A percentile compares a stretch with the other conserved stretches of the same genome.
phyloP scores from a whole-genome alignment of 148 eudicot species.

The Cornus controversa region DNA sequence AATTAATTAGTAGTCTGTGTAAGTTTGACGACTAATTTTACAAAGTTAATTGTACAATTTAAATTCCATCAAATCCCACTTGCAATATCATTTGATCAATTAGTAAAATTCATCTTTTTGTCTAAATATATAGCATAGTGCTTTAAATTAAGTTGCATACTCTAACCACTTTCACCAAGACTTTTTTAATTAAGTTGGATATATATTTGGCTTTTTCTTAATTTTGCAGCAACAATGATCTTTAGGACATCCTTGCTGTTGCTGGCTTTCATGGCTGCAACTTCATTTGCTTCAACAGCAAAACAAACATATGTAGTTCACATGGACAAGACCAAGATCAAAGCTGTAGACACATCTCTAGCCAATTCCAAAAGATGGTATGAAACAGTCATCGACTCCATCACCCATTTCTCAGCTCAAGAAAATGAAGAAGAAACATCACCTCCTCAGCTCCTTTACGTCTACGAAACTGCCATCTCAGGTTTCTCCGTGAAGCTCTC shows the following conservation, averaged over 20 bases:
- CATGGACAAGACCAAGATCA: slow-evolving; percentile 48
- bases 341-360: slow-evolving; percentile 23
- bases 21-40: too few relatives aligned
- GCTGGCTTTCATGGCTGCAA: slow-evolving; percentile 15
- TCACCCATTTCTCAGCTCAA: slow-evolving; percentile 16
- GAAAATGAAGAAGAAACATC: slow-evolving; percentile 18
- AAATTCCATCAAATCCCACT: too few relatives aligned
- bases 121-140: neutral
- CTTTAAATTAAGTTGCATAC: too few relatives aligned
- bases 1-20: too few relatives aligned
- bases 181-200: neutral
- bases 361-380: slow-evolving; percentile 34
- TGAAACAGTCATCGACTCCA: slow-evolving; percentile 35
- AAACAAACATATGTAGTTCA: slow-evolving; percentile 50
- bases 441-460: slow-evolving; percentile 56
- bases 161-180: neutral
- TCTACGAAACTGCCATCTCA: slow-evolving; percentile 54
- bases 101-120: too few relatives aligned
- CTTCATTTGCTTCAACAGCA: slow-evolving; percentile 28
- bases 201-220: neutral
- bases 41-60: too few relatives aligned
- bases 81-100: too few relatives aligned
- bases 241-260: slow-evolving; percentile 19
- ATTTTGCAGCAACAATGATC: slow-evolving; percentile 38
- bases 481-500: slow-evolving; percentile 71